These are phyloP conservation scores for Pyrenochaeta sp. DNA, from an alignment of 2,329 filamentous ascomycete species.

Conservation along the genomic window DNA sequence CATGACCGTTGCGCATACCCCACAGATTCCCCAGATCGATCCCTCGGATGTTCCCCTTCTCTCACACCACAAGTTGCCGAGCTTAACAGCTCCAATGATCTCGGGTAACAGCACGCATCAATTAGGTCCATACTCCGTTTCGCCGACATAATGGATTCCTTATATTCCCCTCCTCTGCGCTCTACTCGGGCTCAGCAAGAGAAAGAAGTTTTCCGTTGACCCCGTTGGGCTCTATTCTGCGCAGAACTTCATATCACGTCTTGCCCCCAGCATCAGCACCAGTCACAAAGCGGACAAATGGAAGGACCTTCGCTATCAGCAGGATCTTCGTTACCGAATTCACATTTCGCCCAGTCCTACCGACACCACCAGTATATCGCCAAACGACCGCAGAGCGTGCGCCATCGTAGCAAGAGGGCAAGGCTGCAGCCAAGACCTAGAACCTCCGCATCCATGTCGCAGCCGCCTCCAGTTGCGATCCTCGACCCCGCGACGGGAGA, in stretches of 20 bases:
- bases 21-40: conserved; percentile 10
- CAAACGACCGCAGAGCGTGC: conserved; percentile 31
- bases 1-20: not conserved
- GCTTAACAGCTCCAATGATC: conserved; percentile 32
- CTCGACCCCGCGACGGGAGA: conserved; percentile 44
- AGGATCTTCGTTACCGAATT: conserved; percentile 26
- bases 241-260: conserved; percentile 49
- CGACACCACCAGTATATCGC: conserved; percentile 23
- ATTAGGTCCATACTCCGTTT: conserved; percentile 19
- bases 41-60: conserved; percentile 36
- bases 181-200: not conserved
- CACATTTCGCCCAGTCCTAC: conserved; percentile 31
- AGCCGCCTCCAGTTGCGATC: conserved; percentile 19
- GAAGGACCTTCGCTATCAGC: conserved; percentile 41
- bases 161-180: conserved; percentile 23
- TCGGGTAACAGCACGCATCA: conserved; percentile 21
- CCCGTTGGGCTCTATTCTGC: conserved; percentile 48
- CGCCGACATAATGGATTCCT: conserved; percentile 26
- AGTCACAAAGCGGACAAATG: conserved; percentile 49
- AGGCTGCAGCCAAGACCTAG: conserved; percentile 49
- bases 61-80: conserved; percentile 34
- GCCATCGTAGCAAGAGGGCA: conserved; percentile 44
- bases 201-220: conserved; percentile 11
- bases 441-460: conserved; percentile 41
- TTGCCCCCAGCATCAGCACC: conserved; percentile 35